Evolutionary conservation across 2,329 filamentous ascomycete species (phyloP).

Genomic region (Drechmeria coniospora): DNA sequence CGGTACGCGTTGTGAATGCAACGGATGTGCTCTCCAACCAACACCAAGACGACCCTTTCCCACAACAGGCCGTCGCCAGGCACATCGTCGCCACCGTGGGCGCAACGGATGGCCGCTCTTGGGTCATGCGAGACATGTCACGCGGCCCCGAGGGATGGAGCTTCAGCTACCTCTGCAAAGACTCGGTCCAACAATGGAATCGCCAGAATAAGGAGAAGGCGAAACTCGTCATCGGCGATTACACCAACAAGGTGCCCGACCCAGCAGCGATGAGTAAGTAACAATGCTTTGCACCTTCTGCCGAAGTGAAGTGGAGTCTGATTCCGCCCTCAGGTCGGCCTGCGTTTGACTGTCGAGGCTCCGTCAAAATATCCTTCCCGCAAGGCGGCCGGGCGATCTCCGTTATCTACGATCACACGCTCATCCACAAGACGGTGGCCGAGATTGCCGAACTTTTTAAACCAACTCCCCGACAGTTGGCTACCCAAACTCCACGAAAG

Average conservation of each 20-base stretch:
- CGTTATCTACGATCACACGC: conserved; percentile 40
- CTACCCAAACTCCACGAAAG: conserved; percentile 12
- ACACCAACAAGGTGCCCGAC: conserved; percentile 31
- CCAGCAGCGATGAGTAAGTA: conserved; percentile 26
- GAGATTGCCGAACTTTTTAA: conserved; percentile 31
- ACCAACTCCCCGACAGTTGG: conserved; percentile 22
- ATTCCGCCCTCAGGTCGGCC: conserved; percentile 31
- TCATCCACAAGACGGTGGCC: conserved; percentile 39
- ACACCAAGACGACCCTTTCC: conserved; percentile 28
- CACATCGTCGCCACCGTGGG: conserved; percentile 29
- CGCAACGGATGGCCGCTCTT: conserved; percentile 30
- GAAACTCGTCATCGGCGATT: conserved; percentile 30
- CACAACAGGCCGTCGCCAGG: conserved; percentile 34
- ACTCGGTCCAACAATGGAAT: conserved; percentile 35
- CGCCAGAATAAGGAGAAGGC: conserved; percentile 26
- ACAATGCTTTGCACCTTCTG: too few relatives aligned
- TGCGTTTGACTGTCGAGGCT: conserved; percentile 43
- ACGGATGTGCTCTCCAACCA: conserved; percentile 33
- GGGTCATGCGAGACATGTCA: conserved; percentile 29
- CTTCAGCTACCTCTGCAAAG: conserved; percentile 37
- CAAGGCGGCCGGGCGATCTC: conserved; percentile 29
- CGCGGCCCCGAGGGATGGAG: conserved; percentile 33
- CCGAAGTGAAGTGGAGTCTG: too few relatives aligned
- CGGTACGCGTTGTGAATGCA: conserved; percentile 24
- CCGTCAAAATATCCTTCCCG: conserved; percentile 32